A percentile compares a stretch with the other conserved stretches of the same genome.
Conservation (phyloP, 495 filamentous ascomycete genomes). For the Staphylotrichum longicolle region DNA sequence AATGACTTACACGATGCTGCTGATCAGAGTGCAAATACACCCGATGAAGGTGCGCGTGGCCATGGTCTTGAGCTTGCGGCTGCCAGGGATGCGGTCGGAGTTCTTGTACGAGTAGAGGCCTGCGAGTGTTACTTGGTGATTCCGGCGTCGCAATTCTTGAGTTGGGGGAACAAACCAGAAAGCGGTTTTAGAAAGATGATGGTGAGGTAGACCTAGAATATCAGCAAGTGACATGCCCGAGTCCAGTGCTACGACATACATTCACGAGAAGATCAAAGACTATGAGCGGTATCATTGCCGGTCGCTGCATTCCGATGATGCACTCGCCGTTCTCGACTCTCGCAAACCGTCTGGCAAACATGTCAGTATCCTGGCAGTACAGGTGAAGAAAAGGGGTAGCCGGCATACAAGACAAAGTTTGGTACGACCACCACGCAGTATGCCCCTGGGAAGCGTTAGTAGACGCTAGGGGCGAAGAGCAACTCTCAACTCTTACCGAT, state of each 20-base stretch:
- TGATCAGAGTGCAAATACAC: conserved; percentile 46
- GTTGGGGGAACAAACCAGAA: conserved; percentile 35
- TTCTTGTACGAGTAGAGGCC: conserved; percentile 45
- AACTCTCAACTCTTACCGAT: conserved; percentile 36
- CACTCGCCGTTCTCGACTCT: conserved; percentile 47
- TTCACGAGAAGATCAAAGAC: conserved; percentile 50
- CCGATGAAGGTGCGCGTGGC: conserved; percentile 52
- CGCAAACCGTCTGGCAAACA: conserved; percentile 42
- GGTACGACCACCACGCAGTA: conserved; percentile 47
- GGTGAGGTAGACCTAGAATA: conserved; percentile 50
- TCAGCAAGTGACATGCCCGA: not conserved
- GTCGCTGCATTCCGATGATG: conserved; percentile 52
- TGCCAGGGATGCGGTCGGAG: conserved; percentile 34
- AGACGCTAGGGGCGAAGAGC: not conserved
- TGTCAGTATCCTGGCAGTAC: conserved; percentile 9
- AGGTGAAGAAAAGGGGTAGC: not conserved
- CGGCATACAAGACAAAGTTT: conserved; percentile 52
- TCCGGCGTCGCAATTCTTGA: not conserved
- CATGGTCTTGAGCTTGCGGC: conserved; percentile 37
- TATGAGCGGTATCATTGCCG: conserved; percentile 52
- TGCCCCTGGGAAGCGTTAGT: conserved; percentile 36
- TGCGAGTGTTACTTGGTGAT: conserved; percentile 8
- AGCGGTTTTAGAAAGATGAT: conserved; percentile 50
- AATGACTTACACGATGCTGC: conserved; percentile 45
- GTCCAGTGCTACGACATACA: conserved; percentile 28